phyloP scores from a whole-genome alignment of 192 early-diverging fungal genomes.

The Lunasporangiospora selenospora region DNA sequence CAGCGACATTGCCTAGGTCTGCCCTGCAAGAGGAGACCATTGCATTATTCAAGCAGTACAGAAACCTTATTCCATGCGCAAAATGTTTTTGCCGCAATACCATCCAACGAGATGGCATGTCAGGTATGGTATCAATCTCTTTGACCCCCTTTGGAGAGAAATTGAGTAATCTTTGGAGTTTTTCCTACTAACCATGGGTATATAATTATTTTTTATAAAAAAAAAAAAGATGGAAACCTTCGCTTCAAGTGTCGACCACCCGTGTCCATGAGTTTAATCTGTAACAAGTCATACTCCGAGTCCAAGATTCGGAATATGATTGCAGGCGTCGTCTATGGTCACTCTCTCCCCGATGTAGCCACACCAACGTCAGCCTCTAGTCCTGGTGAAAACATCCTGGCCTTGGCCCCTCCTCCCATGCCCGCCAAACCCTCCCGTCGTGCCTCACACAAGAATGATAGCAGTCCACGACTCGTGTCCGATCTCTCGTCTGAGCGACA shows the following conservation, averaged over 20 bases:
- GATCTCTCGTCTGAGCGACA: slow-evolving; percentile 14
- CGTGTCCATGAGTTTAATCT: slow-evolving; percentile 43
- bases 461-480: slow-evolving; percentile 1
- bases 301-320: slow-evolving; percentile 50
- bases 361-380: slow-evolving; percentile 2
- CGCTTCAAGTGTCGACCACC: slow-evolving; percentile 43
- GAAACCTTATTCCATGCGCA: slow-evolving; percentile 37
- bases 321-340: slow-evolving; percentile 34
- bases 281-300: slow-evolving; percentile 47
- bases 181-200: too few relatives aligned
- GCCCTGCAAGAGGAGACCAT: slow-evolving; percentile 44
- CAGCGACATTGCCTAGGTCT: slow-evolving; percentile 31
- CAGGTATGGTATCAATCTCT: slow-evolving; percentile 13
- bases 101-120: slow-evolving; percentile 49
- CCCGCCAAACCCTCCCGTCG: slow-evolving; percentile 7
- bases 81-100: slow-evolving; percentile 44
- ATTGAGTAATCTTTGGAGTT: too few relatives aligned
- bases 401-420: slow-evolving; percentile 21
- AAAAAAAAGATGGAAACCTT: slow-evolving; percentile 31
- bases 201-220: not conserved
- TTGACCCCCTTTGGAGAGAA: not conserved
- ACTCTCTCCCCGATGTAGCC: slow-evolving; percentile 25
- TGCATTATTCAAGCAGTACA: slow-evolving; percentile 36
- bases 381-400: slow-evolving; percentile 19
- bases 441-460: slow-evolving; percentile 13